Percentiles rank a stretch among this genome's conserved stretches.
phyloP scores from a whole-genome alignment of 306 rosid genomes.

The Leucaena leucocephala region DNA sequence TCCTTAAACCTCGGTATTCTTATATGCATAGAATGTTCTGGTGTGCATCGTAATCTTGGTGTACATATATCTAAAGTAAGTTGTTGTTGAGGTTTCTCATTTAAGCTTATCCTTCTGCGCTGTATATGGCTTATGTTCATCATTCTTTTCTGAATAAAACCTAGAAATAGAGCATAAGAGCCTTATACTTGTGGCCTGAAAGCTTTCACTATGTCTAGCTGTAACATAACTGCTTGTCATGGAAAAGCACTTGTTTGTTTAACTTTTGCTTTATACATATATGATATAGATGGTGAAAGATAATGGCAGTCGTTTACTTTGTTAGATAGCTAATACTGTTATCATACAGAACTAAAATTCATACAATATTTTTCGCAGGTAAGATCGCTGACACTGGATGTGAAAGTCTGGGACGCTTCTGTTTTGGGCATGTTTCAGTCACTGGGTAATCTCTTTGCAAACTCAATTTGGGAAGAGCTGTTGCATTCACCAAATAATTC shows the following conservation, averaged over 20 bases:
- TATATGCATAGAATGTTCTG: conserved; percentile 85
- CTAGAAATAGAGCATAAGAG: background rate
- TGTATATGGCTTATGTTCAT: background rate
- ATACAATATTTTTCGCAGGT: conserved; percentile 47
- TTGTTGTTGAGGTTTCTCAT: conserved; percentile 19
- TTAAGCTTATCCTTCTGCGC: background rate
- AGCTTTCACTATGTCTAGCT: background rate
- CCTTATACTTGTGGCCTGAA: background rate
- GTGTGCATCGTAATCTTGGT: conserved; percentile 88
- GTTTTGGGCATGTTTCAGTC: conserved; percentile 71
- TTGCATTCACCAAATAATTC: conserved; percentile 50
- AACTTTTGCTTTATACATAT: background rate
- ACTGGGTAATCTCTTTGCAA: conserved; percentile 67
- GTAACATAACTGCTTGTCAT: too few relatives aligned
- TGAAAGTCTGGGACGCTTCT: conserved; percentile 77
- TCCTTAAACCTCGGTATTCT: conserved; percentile 86
- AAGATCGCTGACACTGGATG: conserved; percentile 84
- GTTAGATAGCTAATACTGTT: background rate
- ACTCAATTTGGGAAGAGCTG: conserved; percentile 85
- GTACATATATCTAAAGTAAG: conserved; percentile 85
- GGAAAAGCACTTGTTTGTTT: background rate
- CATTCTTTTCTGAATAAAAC: conserved; percentile 13
- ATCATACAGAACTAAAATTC: background rate
- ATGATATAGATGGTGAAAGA: background rate
- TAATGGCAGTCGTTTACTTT: background rate